phyloP scores from a whole-genome alignment of 495 filamentous ascomycete genomes.

The Penicillium atrosanguineum region DNA sequence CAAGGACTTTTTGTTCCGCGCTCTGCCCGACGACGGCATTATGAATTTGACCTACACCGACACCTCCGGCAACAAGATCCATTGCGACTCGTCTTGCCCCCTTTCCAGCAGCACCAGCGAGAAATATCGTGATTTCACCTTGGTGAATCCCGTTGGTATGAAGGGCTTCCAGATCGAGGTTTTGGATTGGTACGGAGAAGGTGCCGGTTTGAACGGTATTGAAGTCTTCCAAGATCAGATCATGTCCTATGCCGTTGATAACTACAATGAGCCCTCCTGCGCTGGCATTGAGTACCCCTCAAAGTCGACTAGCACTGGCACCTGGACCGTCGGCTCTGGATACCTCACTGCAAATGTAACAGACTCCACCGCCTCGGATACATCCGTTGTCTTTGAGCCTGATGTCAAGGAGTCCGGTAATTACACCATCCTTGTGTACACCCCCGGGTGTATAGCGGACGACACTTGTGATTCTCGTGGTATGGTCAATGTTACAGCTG shows the following conservation, averaged over 20 bases:
- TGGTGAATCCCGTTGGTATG: slow-evolving; percentile 89
- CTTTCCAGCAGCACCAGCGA: slow-evolving; percentile 64
- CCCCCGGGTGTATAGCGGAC: slow-evolving; percentile 84
- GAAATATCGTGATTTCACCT: slow-evolving; percentile 81
- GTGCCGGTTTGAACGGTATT: slow-evolving; percentile 84
- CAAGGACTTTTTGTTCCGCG: slow-evolving; percentile 77
- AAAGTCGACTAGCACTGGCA: slow-evolving; percentile 62
- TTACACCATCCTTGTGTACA: slow-evolving; percentile 84
- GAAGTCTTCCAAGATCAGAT: slow-evolving; percentile 88
- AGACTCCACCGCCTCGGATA: slow-evolving; percentile 47
- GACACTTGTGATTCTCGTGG: slow-evolving; percentile 72
- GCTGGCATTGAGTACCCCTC: slow-evolving; percentile 63
- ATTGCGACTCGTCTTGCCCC: slow-evolving; percentile 77
- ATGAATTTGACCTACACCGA: slow-evolving; percentile 95
- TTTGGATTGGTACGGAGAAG: slow-evolving; percentile 77
- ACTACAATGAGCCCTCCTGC: slow-evolving; percentile 87
- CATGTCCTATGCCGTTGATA: slow-evolving; percentile 75
- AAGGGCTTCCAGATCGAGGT: slow-evolving; percentile 83
- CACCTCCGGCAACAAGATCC: slow-evolving; percentile 57
- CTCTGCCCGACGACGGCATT: slow-evolving; percentile 81
- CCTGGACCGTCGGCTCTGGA: slow-evolving; percentile 69
- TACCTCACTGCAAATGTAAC: slow-evolving; percentile 71
- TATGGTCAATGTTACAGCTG: slow-evolving; percentile 73
- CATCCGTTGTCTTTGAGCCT: slow-evolving; percentile 73
- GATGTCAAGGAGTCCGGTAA: slow-evolving; percentile 87